Evolutionary conservation across 2,329 filamentous ascomycete genomes (phyloP), one percentile per base, ranked within the genome.

Genomic region (Colletotrichum destructivum): DNA sequence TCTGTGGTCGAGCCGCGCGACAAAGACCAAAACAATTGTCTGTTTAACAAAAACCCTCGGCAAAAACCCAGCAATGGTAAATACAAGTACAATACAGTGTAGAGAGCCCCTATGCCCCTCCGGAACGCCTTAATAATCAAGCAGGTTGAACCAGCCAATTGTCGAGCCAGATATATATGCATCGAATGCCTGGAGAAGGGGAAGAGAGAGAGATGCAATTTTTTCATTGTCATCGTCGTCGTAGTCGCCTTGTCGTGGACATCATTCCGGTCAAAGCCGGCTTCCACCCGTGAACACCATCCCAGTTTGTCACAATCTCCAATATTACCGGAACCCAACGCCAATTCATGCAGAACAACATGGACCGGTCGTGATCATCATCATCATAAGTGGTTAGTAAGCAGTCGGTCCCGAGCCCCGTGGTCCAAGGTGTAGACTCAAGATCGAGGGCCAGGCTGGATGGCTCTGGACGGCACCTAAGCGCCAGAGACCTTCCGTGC

Each of bases 401-500:
- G 74, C 76, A 74, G 73, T 75, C 74, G 71, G 40, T 60, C 44
- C 35, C 42, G 44, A 56, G 61, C 49, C 49, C 49, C 56, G 35
- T 31, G 57, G 69, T 60, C 59, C 54, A 11, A 31, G 23, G 49
- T n/a, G 55, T 52, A 66, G 71, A 67, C 62, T 62, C 56, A 64
- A 61, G 55, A 62, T 23, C 61, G 62, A 66, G 35, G 49, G 54
- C 63, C 60, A 35, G 47, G 46, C 47, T 42, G 57, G 46, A 56
- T 73, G 68, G 74, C 74, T 71, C 74, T 79, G 77, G 51, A 47
- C 57, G 66, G 21, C 40, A 69, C 74, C 80, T 82, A 83, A 71
- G 80, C 80, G 63, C 82, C 86, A 61, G 87, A 89, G 68, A 89
- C 85, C 82, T 90, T 90, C 72, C 88, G 84, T 49, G 83, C 84